Evolutionary conservation across 2,329 filamentous ascomycete species (phyloP).

Genomic region (Dactylellina cionopaga): DNA sequence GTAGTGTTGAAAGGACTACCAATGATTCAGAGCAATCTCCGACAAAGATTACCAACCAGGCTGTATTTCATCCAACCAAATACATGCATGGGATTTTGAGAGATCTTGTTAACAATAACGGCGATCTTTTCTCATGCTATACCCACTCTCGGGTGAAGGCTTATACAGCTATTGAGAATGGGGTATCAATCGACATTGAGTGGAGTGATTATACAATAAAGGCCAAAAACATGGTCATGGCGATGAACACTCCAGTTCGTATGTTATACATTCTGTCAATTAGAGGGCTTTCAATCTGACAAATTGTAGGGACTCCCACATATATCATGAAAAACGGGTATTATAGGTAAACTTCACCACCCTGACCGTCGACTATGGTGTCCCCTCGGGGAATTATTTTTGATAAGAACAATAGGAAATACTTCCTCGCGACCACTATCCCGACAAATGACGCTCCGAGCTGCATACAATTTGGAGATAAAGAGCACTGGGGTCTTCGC

Average conservation of each 20-base stretch:
- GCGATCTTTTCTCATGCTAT: conserved; percentile 66
- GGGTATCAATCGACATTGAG: conserved; percentile 64
- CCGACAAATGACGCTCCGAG: conserved; percentile 67
- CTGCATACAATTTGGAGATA: conserved; percentile 67
- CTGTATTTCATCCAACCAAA: conserved; percentile 69
- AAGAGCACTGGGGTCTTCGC: conserved; percentile 68
- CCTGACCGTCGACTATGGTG: background rate
- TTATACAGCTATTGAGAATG: conserved; percentile 64
- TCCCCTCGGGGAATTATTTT: conserved; percentile 59
- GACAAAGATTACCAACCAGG: conserved; percentile 62
- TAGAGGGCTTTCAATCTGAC: background rate
- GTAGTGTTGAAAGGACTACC: conserved; percentile 62
- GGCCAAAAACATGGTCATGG: conserved; percentile 66
- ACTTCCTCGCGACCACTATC: conserved; percentile 68
- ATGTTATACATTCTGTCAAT: conserved; percentile 55
- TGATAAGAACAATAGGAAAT: conserved; percentile 67
- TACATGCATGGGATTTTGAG: conserved; percentile 66
- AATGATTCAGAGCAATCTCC: conserved; percentile 63
- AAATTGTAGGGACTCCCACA: conserved; percentile 6
- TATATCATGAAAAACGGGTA: conserved; percentile 10
- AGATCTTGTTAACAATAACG: conserved; percentile 64
- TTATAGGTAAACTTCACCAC: background rate
- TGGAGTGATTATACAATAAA: conserved; percentile 64
- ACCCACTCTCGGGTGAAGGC: conserved; percentile 65
- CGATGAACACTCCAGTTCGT: conserved; percentile 68